Conservation (phyloP, 1,284 basidiomycete genomes). For the Leccinum subspadiceum region DNA sequence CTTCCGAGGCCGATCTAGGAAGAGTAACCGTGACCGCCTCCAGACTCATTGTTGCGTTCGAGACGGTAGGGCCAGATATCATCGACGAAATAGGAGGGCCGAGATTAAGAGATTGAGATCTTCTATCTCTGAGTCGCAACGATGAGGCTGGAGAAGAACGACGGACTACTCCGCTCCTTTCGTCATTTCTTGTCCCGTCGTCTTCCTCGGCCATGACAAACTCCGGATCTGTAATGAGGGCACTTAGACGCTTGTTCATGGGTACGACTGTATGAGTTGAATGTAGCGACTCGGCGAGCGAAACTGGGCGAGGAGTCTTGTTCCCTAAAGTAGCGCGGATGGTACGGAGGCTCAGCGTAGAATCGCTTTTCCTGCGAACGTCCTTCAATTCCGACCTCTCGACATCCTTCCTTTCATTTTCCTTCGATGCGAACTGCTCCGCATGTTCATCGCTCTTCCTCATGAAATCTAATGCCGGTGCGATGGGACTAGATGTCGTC, state of each 20-base stretch:
- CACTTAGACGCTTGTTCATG: constrained; percentile 61
- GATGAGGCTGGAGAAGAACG: constrained; percentile 29
- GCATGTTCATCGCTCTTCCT: constrained; percentile 29
- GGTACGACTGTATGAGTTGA: constrained; percentile 68
- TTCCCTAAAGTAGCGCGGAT: constrained; percentile 54
- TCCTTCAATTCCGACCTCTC: constrained; percentile 60
- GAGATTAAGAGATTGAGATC: constrained; percentile 62
- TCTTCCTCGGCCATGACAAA: constrained; percentile 55
- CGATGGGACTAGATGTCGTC: constrained; percentile 34
- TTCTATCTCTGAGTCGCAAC: constrained; percentile 47
- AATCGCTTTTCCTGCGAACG: constrained; percentile 70
- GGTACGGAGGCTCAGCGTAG: constrained; percentile 69
- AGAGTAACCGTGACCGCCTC: constrained; percentile 32
- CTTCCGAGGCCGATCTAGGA: constrained; percentile 31
- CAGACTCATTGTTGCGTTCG: constrained; percentile 33
- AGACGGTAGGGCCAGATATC: constrained; percentile 24
- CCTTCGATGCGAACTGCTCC: constrained; percentile 24
- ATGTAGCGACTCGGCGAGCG: constrained; percentile 70
- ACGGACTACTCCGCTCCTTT: constrained; percentile 26
- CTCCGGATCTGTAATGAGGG: constrained; percentile 62
- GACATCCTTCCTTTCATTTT: constrained; percentile 31
- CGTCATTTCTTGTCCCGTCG: constrained; percentile 37
- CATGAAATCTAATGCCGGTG: constrained; percentile 36
- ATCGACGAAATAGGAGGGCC: constrained; percentile 35
- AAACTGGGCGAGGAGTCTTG: constrained; percentile 65